A percentile compares a stretch with the other conserved stretches of the same genome.
Evolutionary conservation across 768 basidiomycete species (phyloP).

Genomic region (Pisolithus albus): DNA sequence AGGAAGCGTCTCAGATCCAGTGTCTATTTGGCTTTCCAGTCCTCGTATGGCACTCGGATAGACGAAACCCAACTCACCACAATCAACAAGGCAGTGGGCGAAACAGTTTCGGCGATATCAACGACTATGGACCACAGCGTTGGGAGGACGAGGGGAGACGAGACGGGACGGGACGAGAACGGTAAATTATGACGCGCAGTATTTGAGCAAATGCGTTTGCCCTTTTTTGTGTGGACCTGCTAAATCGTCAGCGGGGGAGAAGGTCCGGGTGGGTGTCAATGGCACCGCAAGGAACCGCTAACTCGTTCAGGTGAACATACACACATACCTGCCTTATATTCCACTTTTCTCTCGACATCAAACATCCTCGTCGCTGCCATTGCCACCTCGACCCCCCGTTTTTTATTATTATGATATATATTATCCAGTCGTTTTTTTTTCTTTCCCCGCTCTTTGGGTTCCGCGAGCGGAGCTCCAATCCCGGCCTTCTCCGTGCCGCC

Average conservation of each 20-base stretch:
- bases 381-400: background rate
- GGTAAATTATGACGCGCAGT: slow-evolving; percentile 2
- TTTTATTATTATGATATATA: slow-evolving; percentile 7
- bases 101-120: slow-evolving; percentile 21
- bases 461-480: slow-evolving; percentile 24
- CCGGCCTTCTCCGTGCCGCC: slow-evolving; percentile 13
- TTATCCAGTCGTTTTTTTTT: slow-evolving; percentile 5
- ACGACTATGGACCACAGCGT: slow-evolving; percentile 21
- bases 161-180: slow-evolving; percentile 13
- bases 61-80: slow-evolving; percentile 19
- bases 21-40: slow-evolving; percentile 14
- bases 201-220: slow-evolving; percentile 20
- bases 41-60: slow-evolving; percentile 13
- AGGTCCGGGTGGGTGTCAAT: slow-evolving; percentile 25
- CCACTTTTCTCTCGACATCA: background rate
- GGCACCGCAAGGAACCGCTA: background rate
- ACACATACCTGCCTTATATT: background rate
- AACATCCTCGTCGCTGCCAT: background rate
- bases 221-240: slow-evolving; percentile 18
- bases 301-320: no score
- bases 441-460: background rate
- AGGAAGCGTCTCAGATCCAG: slow-evolving; percentile 28
- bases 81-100: slow-evolving; percentile 31
- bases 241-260: slow-evolving; percentile 8
- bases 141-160: slow-evolving; percentile 21